These are phyloP conservation scores for Fusarium pininemorale DNA, from an alignment of 2,329 filamentous ascomycete species.

Conservation along the genomic window DNA sequence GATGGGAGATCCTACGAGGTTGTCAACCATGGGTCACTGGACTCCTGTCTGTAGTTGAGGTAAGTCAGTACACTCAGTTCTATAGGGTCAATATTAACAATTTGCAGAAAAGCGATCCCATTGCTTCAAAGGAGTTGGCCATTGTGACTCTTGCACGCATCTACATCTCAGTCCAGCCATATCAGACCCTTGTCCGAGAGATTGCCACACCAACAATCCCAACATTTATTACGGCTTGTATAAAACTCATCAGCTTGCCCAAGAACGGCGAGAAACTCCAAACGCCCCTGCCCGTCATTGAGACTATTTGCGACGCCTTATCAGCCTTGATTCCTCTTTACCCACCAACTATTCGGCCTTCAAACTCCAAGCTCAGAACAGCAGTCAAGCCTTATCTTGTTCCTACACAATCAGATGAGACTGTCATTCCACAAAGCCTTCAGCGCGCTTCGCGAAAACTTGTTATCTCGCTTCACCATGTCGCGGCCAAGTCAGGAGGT, in stretches of 20 bases:
- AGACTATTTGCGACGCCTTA: conserved; percentile 77
- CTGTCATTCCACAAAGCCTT: conserved; percentile 61
- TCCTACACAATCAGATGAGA: conserved; percentile 65
- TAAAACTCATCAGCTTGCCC: conserved; percentile 69
- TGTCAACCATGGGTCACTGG: conserved; percentile 79
- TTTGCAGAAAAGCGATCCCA: conserved; percentile 76
- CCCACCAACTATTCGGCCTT: conserved; percentile 83
- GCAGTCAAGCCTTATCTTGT: conserved; percentile 69
- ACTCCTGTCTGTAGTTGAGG: conserved; percentile 78
- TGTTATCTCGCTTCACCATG: conserved; percentile 77
- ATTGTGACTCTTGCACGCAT: conserved; percentile 83
- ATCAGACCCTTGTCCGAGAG: conserved; percentile 84
- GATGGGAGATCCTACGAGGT: conserved; percentile 81
- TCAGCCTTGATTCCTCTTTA: conserved; percentile 79
- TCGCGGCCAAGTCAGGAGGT: conserved; percentile 80
- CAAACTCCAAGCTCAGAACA: conserved; percentile 72
- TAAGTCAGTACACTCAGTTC: conserved; percentile 47
- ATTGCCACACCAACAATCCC: conserved; percentile 86
- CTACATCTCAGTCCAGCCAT: conserved; percentile 82
- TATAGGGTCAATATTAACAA: conserved; percentile 29
- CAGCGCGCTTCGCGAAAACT: conserved; percentile 69
- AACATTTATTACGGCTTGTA: conserved; percentile 75
- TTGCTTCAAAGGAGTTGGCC: conserved; percentile 77
- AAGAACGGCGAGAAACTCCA: conserved; percentile 41
- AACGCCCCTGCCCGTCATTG: conserved; percentile 62